Conservation (phyloP, 805 yeast genomes). For the Zygoascus bituminiphila region DNA sequence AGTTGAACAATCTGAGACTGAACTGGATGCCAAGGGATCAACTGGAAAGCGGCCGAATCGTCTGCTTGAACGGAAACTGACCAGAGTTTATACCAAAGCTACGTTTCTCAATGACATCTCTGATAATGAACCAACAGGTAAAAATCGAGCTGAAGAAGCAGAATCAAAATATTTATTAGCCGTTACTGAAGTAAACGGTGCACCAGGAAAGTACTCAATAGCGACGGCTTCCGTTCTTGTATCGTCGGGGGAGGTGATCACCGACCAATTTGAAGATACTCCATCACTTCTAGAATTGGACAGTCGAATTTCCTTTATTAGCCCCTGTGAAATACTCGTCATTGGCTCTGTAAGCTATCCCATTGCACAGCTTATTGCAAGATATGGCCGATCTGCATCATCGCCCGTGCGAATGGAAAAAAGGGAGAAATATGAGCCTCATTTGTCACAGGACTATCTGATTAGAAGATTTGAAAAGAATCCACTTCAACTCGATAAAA, state of each 20-base stretch:
- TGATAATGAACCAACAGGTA: neutral
- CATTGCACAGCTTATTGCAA: constrained; percentile 16
- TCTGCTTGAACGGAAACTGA: constrained; percentile 59
- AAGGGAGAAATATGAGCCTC: neutral
- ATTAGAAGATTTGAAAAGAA: neutral
- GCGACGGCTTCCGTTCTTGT: constrained; percentile 61
- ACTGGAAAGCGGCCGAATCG: constrained; percentile 38
- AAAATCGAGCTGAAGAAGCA: constrained; percentile 5
- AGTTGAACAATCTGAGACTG: constrained; percentile 76
- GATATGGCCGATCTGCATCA: neutral
- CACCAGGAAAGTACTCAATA: constrained; percentile 17
- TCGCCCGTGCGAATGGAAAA: neutral
- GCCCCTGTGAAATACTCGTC: constrained; percentile 66
- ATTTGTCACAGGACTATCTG: neutral
- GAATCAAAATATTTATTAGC: constrained; percentile 23
- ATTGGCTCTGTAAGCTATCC: constrained; percentile 34
- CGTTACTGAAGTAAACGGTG: constrained; percentile 8
- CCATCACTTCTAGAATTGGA: constrained; percentile 53
- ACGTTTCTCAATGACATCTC: constrained; percentile 62
- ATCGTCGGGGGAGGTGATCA: constrained; percentile 64
- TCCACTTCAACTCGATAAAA: constrained; percentile 17
- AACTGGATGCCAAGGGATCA: constrained; percentile 54
- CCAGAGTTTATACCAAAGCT: constrained; percentile 71
- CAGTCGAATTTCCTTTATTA: constrained; percentile 63
- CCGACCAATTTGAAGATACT: constrained; percentile 62